Conservation (phyloP, 176 grass and related monocot genomes). For the Leersia perrieri region DNA sequence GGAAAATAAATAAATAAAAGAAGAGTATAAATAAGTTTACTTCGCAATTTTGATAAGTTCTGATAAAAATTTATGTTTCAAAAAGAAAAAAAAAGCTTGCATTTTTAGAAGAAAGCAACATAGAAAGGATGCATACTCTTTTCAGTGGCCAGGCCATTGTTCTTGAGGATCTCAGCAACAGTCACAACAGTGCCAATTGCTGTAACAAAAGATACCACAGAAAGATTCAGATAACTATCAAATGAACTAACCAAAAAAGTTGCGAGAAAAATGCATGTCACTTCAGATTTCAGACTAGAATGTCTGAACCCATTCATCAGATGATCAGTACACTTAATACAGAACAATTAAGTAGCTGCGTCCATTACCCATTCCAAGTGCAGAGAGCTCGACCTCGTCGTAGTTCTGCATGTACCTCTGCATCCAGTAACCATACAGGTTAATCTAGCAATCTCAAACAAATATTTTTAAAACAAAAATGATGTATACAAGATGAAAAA, state of each 20-base stretch:
- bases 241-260: not conserved
- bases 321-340: too few species aligned
- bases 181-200: conserved; percentile 87
- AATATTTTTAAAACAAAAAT: not conserved
- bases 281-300: not conserved
- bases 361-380: conserved; percentile 79
- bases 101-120: not conserved
- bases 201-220: conserved; percentile 24
- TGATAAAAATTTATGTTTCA: not conserved
- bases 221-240: not conserved
- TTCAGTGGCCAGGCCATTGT: conserved; percentile 74
- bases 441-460: not conserved
- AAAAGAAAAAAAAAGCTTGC: too few species aligned
- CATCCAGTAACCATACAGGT: not conserved
- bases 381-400: conserved; percentile 81
- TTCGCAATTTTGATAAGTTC: not conserved
- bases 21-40: not conserved
- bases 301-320: not conserved
- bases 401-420: conserved; percentile 90
- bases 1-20: not conserved
- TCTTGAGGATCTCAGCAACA: conserved; percentile 91
- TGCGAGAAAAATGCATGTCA: not conserved
- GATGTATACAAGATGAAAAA: not conserved
- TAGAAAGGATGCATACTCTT: conserved; percentile 44
- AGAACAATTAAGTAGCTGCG: not conserved